These are phyloP conservation scores for Lotus japonicus DNA, from an alignment of 306 rosid species.

Conservation along the genomic window DNA sequence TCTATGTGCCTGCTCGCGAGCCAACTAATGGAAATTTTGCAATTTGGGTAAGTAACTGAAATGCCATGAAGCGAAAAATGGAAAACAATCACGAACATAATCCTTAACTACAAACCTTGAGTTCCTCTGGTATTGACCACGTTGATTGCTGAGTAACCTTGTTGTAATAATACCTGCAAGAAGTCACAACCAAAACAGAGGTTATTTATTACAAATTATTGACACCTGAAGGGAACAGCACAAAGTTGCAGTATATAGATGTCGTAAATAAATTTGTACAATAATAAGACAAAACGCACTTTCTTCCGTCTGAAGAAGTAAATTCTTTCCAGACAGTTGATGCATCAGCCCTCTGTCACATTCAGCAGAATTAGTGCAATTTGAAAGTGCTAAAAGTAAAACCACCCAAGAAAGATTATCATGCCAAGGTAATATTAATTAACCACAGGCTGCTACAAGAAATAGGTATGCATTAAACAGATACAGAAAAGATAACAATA, in stretches of 20 bases:
- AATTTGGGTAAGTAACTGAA: slow-evolving; percentile 14
- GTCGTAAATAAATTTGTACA: background rate
- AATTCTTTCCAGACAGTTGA: slow-evolving; percentile 99
- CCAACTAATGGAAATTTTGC: slow-evolving; percentile 54
- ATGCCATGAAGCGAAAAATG: background rate
- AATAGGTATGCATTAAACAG: slow-evolving; percentile 4
- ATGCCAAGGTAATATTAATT: slow-evolving; percentile 11
- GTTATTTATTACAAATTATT: background rate
- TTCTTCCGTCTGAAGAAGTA: slow-evolving; percentile 89
- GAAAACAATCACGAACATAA: slow-evolving; percentile 9
- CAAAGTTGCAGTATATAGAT: background rate
- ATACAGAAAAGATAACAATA: slow-evolving; percentile 9
- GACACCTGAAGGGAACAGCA: slow-evolving; percentile 5
- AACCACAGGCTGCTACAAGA: slow-evolving; percentile 4
- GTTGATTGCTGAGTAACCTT: slow-evolving; percentile 91
- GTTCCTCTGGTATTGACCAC: slow-evolving; percentile 97
- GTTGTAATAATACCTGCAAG: slow-evolving; percentile 84
- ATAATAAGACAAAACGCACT: slow-evolving; percentile 42
- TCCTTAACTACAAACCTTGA: slow-evolving; percentile 54
- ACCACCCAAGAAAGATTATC: slow-evolving; percentile 19
- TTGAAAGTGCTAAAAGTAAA: slow-evolving; percentile 19
- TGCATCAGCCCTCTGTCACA: slow-evolving; percentile 95
- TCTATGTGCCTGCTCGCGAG: slow-evolving; percentile 88
- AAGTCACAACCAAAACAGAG: slow-evolving; percentile 20
- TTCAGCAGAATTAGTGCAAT: slow-evolving; percentile 39